phyloP scores from a whole-genome alignment of 352 stramenopile genomes.

The Pythium aquatile region DNA sequence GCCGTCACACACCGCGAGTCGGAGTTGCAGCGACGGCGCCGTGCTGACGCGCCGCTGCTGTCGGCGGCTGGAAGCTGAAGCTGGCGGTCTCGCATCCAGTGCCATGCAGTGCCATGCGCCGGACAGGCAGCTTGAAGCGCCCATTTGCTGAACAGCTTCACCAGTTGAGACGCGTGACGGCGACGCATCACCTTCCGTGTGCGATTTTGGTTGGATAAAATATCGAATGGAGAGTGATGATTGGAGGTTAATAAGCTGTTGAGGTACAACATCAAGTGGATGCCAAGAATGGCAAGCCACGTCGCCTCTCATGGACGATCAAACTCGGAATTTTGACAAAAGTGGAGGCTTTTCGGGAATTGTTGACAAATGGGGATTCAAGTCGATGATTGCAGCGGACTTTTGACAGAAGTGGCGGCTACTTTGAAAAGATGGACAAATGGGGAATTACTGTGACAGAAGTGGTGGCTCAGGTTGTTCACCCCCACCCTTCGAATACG shows the following conservation, averaged over 20 bases:
- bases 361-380: too few species aligned
- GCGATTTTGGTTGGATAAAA: background rate
- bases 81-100: background rate
- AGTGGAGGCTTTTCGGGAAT: too few species aligned
- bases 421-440: too few species aligned
- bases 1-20: background rate
- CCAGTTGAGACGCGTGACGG: conserved; percentile 16
- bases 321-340: too few species aligned
- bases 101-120: background rate
- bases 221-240: background rate
- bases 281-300: background rate
- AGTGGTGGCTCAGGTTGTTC: too few species aligned
- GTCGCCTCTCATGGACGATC: background rate
- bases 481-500: too few species aligned
- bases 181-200: conserved; percentile 15
- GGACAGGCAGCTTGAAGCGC: conserved; percentile 15
- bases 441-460: too few species aligned
- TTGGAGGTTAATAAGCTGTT: background rate
- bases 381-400: too few species aligned
- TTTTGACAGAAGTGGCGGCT: too few species aligned
- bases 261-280: conserved; percentile 3
- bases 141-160: conserved; percentile 14
- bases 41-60: conserved; percentile 19
- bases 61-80: background rate
- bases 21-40: background rate